A percentile compares a stretch with the other conserved stretches of the same genome.
Evolutionary conservation across 1,284 basidiomycete genomes (phyloP).

Genomic region (Leccinum glutinopallens): DNA sequence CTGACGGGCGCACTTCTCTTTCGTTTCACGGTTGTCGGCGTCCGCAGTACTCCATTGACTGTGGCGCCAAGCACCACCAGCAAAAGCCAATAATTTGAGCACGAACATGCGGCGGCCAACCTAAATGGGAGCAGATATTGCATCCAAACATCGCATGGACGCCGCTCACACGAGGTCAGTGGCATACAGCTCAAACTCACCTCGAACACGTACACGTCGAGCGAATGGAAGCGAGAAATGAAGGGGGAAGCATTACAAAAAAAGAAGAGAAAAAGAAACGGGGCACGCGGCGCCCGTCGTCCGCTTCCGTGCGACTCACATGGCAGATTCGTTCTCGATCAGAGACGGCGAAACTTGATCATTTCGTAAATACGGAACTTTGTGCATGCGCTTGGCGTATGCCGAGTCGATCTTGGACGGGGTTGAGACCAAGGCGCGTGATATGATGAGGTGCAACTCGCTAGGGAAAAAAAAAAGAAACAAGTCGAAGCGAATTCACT

Average conservation of each 20-base stretch:
- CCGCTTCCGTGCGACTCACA: slow-evolving; percentile 1
- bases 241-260: neutral
- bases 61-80: neutral
- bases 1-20: slow-evolving; percentile 3
- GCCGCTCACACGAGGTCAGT: neutral
- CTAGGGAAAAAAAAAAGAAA: slow-evolving; percentile 1
- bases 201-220: slow-evolving; percentile 7
- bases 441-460: neutral
- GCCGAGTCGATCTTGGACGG: neutral
- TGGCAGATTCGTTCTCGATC: slow-evolving; percentile 6
- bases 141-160: neutral
- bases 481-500: slow-evolving; percentile 2
- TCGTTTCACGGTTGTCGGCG: neutral
- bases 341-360: neutral
- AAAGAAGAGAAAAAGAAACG: neutral
- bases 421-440: slow-evolving; percentile 7
- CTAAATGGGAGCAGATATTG: neutral
- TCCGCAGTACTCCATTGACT: neutral
- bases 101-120: neutral
- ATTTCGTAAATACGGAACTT: slow-evolving; percentile 9
- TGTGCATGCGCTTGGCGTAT: slow-evolving; percentile 4
- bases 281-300: neutral
- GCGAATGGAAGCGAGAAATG: slow-evolving; percentile 3
- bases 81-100: neutral
- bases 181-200: neutral